Percentiles rank a stretch among this genome's conserved stretches.
These are phyloP conservation scores for Adiantum capillusveneris DNA, from an alignment of 75 land plant genomes.

Conservation along the genomic window DNA sequence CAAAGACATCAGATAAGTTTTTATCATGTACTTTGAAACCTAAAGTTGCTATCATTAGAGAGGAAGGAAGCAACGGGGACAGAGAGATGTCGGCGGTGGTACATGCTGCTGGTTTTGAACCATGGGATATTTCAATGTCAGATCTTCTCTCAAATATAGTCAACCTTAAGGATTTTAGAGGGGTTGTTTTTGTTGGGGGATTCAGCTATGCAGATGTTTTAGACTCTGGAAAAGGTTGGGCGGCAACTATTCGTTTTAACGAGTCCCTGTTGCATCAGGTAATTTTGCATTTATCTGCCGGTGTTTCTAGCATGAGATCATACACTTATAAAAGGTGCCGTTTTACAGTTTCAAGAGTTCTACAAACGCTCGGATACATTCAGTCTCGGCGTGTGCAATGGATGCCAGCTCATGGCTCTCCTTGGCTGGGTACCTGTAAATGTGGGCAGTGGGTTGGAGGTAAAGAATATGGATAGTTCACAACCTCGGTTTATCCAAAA, in stretches of 20 bases:
- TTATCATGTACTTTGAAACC: constrained; percentile 43
- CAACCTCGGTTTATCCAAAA: constrained; percentile 95
- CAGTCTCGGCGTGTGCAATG: constrained; percentile 97
- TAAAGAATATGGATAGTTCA: constrained; percentile 42
- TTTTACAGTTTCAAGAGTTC: constrained; percentile 70
- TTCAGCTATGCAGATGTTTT: constrained; percentile 97
- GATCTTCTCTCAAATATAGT: constrained; percentile 57
- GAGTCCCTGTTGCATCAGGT: constrained; percentile 59
- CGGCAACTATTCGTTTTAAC: constrained; percentile 84
- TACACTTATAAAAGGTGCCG: neutral
- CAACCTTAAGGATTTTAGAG: constrained; percentile 54
- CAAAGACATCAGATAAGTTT: constrained; percentile 41
- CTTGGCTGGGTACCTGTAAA: constrained; percentile 93
- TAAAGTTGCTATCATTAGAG: constrained; percentile 83
- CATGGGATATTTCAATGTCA: constrained; percentile 94
- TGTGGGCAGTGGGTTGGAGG: constrained; percentile 48
- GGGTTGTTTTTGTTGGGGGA: constrained; percentile 90
- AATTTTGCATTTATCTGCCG: neutral
- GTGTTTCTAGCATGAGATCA: too few relatives aligned
- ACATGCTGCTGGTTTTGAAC: constrained; percentile 85
- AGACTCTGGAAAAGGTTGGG: constrained; percentile 97
- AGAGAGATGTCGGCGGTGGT: constrained; percentile 96
- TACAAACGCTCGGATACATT: constrained; percentile 82
- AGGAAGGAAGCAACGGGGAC: constrained; percentile 99
- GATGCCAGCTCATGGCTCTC: constrained; percentile 97